Base-by-base conservation (phyloP, 2,329 filamentous ascomycete species). In the Aphanoascus verrucosus region DNA sequence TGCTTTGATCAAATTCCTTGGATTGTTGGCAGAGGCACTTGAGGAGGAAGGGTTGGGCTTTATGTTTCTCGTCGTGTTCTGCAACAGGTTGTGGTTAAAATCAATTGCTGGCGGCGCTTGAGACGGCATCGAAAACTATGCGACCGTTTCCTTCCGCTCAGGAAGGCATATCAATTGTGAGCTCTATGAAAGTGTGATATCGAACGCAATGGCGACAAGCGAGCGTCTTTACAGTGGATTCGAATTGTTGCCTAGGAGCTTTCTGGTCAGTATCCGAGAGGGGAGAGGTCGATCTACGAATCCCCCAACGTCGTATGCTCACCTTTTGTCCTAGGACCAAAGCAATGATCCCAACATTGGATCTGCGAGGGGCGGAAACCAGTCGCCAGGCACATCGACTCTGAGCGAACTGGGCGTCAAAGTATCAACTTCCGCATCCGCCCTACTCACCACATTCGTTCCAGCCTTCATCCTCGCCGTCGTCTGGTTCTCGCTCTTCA, bases 401-500 rank as follows among this genome's bases (percentile, higher is more conserved):
- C 59, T 66, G 12, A 58, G 60, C 31, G 57, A 55, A 6, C 56
- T 71, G 20, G 68, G 63, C 1, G 62, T 65, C 7, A 52, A 55
- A 19, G 61, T 55, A 6, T 73, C 76, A 23, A 77, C 74, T n/a
- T 80, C 78, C 2, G 63, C 74, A 31, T 77, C 72, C 4, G 67
- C 68, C 1, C 64, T 78, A 51, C 52, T 77, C 17, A 72, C 72
- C 20, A 77, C 75, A n/a, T 64, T 78, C 14, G 62, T 74, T 6
- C 75, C 75, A 1, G 67, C 72, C 4, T 60, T 74, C 49, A 53
- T 75, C 40, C 68, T 76, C 49, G 69, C 74, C 5, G 49, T 63
- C 1, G 67, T 74, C 42, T 70, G 71, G 62, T 66, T 77, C 45
- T 56, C 65, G 11, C 57, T 71, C 20, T 78, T 78, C 58, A 59